A percentile compares a stretch with the other conserved stretches of the same genome.
phyloP scores from a whole-genome alignment of 1,139 yeast genomes.

The Diutina rugosa region DNA sequence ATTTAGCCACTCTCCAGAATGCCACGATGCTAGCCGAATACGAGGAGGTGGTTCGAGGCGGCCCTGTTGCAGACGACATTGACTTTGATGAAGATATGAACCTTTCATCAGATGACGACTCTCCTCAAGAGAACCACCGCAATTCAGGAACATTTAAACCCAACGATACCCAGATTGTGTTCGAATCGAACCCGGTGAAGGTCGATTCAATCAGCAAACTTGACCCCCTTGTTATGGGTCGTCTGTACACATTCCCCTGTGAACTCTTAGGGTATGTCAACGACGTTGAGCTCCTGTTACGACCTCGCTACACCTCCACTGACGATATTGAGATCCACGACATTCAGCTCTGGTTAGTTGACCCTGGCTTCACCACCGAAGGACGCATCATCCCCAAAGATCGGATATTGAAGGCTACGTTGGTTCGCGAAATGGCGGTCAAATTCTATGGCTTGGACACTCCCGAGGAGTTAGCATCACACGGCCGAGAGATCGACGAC shows the following conservation, averaged over 20 bases:
- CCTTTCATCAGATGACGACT: background rate
- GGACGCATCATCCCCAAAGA: background rate
- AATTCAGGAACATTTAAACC: no score
- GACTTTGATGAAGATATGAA: background rate
- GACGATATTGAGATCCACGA: background rate
- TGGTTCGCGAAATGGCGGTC: background rate
- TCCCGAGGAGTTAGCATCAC: background rate
- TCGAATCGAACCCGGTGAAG: background rate
- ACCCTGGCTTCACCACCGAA: background rate
- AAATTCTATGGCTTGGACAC: background rate
- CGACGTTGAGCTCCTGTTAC: background rate
- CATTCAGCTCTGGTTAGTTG: background rate
- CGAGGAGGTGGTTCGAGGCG: background rate
- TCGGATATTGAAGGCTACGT: background rate
- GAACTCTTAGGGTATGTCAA: background rate
- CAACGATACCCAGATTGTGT: background rate
- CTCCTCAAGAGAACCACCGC: no score
- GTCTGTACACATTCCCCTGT: background rate
- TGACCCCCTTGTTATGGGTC: background rate
- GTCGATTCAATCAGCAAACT: background rate
- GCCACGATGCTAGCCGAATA: background rate
- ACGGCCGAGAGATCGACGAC: background rate
- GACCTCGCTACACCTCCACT: background rate
- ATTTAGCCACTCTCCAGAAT: background rate
- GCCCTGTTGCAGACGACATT: background rate